Percentiles rank a stretch among this genome's conserved stretches.
These are phyloP conservation scores for Stephanodiscus minutulus DNA, from an alignment of 108 stramenopile species.

Conservation along the genomic window DNA sequence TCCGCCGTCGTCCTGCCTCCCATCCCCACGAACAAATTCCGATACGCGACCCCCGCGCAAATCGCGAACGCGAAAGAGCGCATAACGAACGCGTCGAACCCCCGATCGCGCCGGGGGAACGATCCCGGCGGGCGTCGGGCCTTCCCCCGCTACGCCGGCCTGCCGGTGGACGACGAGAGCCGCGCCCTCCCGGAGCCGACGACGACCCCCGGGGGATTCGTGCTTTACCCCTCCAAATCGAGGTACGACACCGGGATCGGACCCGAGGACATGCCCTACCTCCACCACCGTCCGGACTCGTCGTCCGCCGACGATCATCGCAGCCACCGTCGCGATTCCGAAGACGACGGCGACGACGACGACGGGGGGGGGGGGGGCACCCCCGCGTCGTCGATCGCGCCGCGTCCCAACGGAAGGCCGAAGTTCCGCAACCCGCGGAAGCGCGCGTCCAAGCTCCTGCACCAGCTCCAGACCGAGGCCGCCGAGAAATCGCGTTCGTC, in stretches of 20 bases:
- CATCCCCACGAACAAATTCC: conserved; percentile 15
- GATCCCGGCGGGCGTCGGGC: conserved; percentile 9
- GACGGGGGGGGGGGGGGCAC: not conserved
- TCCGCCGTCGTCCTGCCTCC: not conserved
- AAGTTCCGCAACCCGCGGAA: conserved; percentile 85
- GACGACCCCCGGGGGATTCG: conserved; percentile 32
- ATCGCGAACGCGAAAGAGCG: conserved; percentile 21
- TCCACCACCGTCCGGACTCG: conserved; percentile 28
- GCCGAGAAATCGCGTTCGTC: conserved; percentile 45
- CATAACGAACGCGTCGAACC: conserved; percentile 7
- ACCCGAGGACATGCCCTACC: conserved; percentile 44
- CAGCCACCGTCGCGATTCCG: too few relatives aligned
- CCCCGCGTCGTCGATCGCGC: not conserved
- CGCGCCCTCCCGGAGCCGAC: conserved; percentile 5
- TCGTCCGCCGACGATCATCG: too few relatives aligned
- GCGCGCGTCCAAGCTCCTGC: conserved; percentile 74
- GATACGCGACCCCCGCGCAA: conserved; percentile 22
- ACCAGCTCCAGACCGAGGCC: conserved; percentile 61
- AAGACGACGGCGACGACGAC: too few relatives aligned
- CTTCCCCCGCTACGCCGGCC: conserved; percentile 30
- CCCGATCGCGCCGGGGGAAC: conserved; percentile 26
- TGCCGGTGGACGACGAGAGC: conserved; percentile 18
- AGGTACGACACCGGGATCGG: conserved; percentile 43
- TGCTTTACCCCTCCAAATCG: conserved; percentile 42
- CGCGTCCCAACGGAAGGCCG: conserved; percentile 11